A percentile compares a stretch with the other conserved stretches of the same genome.
Conservation (phyloP, 2,329 filamentous ascomycete genomes). For the Podosphaera fusca region DNA sequence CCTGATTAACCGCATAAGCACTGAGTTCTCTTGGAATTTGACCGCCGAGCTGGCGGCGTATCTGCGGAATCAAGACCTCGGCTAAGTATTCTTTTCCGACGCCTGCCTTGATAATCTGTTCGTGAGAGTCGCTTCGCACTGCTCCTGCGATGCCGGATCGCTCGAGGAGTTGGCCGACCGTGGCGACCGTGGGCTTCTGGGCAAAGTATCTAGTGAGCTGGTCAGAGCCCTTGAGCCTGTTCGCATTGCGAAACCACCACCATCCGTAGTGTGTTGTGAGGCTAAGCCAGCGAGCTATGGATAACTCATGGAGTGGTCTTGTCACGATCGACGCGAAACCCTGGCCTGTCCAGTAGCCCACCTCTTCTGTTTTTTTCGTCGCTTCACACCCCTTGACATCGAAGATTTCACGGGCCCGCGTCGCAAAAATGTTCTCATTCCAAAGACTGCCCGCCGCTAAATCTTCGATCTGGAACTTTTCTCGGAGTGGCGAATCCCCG, state of each 20-base stretch:
- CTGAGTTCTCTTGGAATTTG: conserved; percentile 4
- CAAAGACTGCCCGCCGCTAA: neutral
- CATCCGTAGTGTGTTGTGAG: conserved; percentile 3
- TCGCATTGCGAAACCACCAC: neutral
- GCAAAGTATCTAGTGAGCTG: neutral
- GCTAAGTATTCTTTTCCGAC: conserved; percentile 3
- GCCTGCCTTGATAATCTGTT: conserved; percentile 2
- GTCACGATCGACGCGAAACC: conserved; percentile 1
- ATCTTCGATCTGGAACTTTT: neutral
- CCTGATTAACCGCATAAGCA: conserved; percentile 3
- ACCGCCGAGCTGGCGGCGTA: conserved; percentile 5
- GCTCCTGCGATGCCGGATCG: neutral
- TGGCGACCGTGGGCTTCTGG: neutral
- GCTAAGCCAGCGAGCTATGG: conserved; percentile 1
- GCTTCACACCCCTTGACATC: neutral
- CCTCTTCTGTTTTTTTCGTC: neutral
- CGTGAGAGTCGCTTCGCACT: neutral
- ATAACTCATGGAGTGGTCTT: conserved; percentile 1
- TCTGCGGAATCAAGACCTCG: conserved; percentile 4
- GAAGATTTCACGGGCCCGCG: neutral
- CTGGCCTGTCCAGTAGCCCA: conserved; percentile 3
- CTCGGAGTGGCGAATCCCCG: neutral
- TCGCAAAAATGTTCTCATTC: neutral
- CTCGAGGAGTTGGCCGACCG: neutral
- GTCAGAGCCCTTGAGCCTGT: neutral